Evolutionary conservation across 768 basidiomycete genomes (phyloP), one percentile per base, ranked within the genome.

Genomic region (Lenzites betulinus): DNA sequence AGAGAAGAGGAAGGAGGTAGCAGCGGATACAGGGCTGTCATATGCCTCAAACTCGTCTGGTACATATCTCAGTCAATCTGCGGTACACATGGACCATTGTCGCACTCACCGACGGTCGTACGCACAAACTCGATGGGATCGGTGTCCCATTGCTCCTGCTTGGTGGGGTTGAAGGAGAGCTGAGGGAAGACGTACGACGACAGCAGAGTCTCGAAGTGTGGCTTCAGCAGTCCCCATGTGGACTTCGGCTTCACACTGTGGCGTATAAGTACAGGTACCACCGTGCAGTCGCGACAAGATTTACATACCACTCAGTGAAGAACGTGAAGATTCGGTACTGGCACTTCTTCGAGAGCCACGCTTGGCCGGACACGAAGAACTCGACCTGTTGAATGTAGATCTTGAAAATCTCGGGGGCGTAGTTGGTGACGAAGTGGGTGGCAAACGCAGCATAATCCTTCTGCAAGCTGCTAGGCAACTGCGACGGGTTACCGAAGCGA

Each of bases 211-310:
- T 90, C 81, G 38, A 90, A 84, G 67, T 93, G 93, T 22, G 93
- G 93, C 73, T 94, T 94, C 70, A 96, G 82, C 38, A 92, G 80
- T 3, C 79, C 75, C 93, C 93, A 95, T 5, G 92, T 96, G n/a
- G 91, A 83, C 69, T 92, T 93, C 15, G 94, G 94, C 76, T 95
- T 95, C 66, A 96, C 85, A 66, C 93, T 95, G 52, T 7, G 23
- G 23, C n/a, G 33, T 9, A 18, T 22, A 38, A 56, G 61, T 35
- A 54, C 50, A 51, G 57, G 51, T 23, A 60, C 30, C 48, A 30
- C 48, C 30, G 26, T 50, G 36, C 33, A 48, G 47, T 51, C 51
- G 9, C 50, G 48, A 28, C 46, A 1, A 6, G 25, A 30, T 41
- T 38, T 7, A 43, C 57, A n/a, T 66, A 93, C 93, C 94, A 95